phyloP scores from a whole-genome alignment of 768 basidiomycete genomes.

The Termitomyces sp. region DNA sequence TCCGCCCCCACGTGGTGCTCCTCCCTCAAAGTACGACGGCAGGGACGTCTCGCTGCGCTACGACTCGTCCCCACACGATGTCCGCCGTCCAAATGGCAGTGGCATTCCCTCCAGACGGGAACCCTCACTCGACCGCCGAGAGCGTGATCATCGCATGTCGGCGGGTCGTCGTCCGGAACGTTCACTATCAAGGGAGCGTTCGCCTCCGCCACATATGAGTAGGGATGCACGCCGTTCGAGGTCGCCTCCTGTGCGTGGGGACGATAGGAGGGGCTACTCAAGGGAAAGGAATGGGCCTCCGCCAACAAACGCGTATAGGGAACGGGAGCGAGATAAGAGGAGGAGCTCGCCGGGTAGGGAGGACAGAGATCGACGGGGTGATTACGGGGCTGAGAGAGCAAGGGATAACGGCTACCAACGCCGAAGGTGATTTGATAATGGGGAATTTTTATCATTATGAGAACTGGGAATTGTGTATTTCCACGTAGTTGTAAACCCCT shows the following conservation, averaged over 20 bases:
- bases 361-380: constrained; percentile 5
- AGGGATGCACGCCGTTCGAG: constrained; percentile 15
- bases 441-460: background rate
- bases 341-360: constrained; percentile 10
- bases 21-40: background rate
- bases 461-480: background rate
- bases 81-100: constrained; percentile 8
- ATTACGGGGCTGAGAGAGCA: constrained; percentile 4
- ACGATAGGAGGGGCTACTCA: constrained; percentile 7
- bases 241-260: constrained; percentile 14
- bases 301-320: constrained; percentile 1
- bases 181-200: constrained; percentile 14
- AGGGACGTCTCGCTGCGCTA: constrained; percentile 10
- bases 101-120: background rate
- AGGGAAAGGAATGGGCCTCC: constrained; percentile 7
- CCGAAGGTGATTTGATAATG: constrained; percentile 6
- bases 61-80: constrained; percentile 13
- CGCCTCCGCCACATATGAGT: constrained; percentile 19
- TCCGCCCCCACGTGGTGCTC: constrained; percentile 5
- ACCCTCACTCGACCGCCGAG: constrained; percentile 1
- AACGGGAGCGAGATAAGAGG: constrained; percentile 7
- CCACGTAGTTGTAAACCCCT: background rate
- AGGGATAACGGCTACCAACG: constrained; percentile 14
- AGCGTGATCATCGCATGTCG: constrained; percentile 7
- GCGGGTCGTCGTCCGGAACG: background rate